Conservation (phyloP, 73 alveolate species). For the Paramecium primaurelia region DNA sequence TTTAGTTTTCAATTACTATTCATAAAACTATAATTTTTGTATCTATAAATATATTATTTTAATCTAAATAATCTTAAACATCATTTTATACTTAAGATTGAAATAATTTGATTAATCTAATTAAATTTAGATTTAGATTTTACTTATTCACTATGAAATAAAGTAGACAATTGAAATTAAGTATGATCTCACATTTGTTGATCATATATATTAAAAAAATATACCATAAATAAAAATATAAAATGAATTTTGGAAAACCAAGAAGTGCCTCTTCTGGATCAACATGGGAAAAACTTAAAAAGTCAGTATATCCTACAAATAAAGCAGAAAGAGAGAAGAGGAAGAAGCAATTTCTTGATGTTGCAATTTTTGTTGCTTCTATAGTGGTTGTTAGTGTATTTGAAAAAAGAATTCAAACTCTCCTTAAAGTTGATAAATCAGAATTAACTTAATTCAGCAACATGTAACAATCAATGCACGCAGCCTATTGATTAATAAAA, state of each 20-base stretch:
- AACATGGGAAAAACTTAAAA: conserved; percentile 10
- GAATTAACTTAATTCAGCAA: conserved; percentile 33
- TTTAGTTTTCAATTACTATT: too few relatives aligned
- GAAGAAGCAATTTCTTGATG: neutral
- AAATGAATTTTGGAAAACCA: neutral
- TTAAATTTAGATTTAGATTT: neutral
- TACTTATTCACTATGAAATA: neutral
- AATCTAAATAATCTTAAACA: neutral
- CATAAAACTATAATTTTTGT: too few relatives aligned
- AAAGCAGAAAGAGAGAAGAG: conserved; percentile 30
- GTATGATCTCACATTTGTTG: neutral
- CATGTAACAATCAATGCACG: neutral
- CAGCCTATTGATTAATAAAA: neutral
- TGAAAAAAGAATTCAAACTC: neutral
- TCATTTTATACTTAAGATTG: neutral
- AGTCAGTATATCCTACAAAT: neutral
- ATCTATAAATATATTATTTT: too few relatives aligned
- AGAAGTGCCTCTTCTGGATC: neutral
- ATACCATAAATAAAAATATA: conserved; percentile 23
- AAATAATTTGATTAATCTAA: neutral
- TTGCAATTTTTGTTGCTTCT: conserved; percentile 26
- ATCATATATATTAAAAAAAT: neutral
- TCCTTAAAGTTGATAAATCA: conserved; percentile 39
- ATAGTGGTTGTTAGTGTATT: neutral
- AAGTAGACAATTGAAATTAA: neutral